These are phyloP conservation scores for Leptographium wingfieldii DNA, from an alignment of 2,329 filamentous ascomycete species.

Conservation along the genomic window DNA sequence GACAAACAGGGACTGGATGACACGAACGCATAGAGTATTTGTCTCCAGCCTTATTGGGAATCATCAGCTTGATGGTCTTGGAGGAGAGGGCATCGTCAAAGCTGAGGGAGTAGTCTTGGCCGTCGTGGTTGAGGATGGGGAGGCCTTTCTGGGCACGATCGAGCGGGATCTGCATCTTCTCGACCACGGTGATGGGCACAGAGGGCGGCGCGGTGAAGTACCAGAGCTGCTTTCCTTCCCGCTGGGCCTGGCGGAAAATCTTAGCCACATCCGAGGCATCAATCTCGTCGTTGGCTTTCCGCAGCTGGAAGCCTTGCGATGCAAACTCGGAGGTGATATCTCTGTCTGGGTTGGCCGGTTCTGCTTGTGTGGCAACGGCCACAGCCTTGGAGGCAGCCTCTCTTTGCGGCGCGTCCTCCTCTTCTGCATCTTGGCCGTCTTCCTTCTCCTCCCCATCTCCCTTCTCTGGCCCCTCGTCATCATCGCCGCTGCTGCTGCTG, in stretches of 20 bases:
- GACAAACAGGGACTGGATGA: neutral
- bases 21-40: conserved; percentile 42
- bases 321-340: conserved; percentile 26
- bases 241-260: conserved; percentile 44
- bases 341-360: neutral
- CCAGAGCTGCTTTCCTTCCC: conserved; percentile 65
- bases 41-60: conserved; percentile 42
- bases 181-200: conserved; percentile 54
- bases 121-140: conserved; percentile 48
- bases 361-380: neutral
- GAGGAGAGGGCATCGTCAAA: conserved; percentile 38
- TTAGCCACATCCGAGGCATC: conserved; percentile 33
- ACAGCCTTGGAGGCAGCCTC: neutral
- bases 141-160: conserved; percentile 40
- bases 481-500: neutral
- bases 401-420: neutral
- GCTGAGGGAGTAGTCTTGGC: conserved; percentile 48
- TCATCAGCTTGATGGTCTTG: conserved; percentile 44
- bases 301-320: conserved; percentile 39
- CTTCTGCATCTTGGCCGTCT: neutral
- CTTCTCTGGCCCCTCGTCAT: conserved; percentile 7
- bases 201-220: conserved; percentile 64
- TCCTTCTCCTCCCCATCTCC: neutral
- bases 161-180: conserved; percentile 48
- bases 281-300: conserved; percentile 32